Base-by-base conservation (phyloP, 2,329 filamentous ascomycete species). In the Apiospora hydei region DNA sequence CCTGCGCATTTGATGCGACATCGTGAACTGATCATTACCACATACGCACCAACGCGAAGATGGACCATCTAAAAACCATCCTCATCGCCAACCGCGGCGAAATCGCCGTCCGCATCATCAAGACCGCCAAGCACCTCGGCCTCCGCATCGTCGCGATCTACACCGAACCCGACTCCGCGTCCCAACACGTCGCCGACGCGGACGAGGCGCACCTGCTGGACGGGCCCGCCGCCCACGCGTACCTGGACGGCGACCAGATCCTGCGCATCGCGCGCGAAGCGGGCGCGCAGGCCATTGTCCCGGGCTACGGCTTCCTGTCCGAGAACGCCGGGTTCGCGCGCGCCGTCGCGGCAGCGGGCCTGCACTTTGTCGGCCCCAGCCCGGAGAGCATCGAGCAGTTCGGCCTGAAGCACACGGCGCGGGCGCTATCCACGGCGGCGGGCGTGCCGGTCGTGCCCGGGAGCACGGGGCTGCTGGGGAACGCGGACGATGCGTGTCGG, bases 401-500 rank as follows among this genome's bases (percentile, higher is more conserved):
- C 6, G 83, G 83, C 0, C 67, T 83, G 26, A 85, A 85, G 61
- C 82, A 83, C 69, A 73, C 77, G 0, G 83, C 83, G 18, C 78
- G 83, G 11, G 77, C 77, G 7, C 79, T 83, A 16, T 82, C 81
- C 0, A 64, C 73, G 2, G 67, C 73, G 0, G 75, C 74, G 13
- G 72, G 73, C 11, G 73, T 79, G 3, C 77, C 78, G 4, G 66
- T 77, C n/a, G 61, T 86, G 82, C 83, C 78, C 82, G 70, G 78
- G 21, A 74, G 74, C 2, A 8, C 34, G 3, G 70, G 74, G 1
- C 53, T 76, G n/a, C 66, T 78, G 13, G 21, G 44, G 8, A 71
- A 41, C 46, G 73, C 64, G 74, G 79, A 82, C 1, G 87, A 92
- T 78, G 90, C 92, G 7, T 85, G 88, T 71, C 86, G 87, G 73